A percentile compares a stretch with the other conserved stretches of the same genome.
Conservation (phyloP, 108 stramenopile genomes). For the Cylindrotheca fusiformis region DNA sequence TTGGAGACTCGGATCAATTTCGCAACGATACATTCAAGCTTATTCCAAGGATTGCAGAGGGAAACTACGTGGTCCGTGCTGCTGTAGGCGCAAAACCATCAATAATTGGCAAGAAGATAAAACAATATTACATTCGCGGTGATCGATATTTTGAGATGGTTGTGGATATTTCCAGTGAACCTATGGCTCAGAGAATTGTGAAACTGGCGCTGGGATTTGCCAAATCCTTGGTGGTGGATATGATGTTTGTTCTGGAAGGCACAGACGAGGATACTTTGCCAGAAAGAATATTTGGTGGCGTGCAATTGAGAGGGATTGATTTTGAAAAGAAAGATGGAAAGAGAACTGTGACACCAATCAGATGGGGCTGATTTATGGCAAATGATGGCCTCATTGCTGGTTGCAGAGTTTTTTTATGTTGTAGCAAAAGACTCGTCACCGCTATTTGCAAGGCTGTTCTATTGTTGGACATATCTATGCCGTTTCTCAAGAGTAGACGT, state of each 20-base stretch:
- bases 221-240: conserved; percentile 83
- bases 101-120: conserved; percentile 89
- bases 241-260: conserved; percentile 89
- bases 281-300: conserved; percentile 80
- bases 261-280: conserved; percentile 76
- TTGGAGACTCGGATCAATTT: conserved; percentile 65
- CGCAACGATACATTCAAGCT: conserved; percentile 87
- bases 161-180: conserved; percentile 81
- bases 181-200: conserved; percentile 72
- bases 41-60: conserved; percentile 89
- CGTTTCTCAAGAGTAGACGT: too few relatives aligned
- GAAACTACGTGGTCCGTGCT: conserved; percentile 87
- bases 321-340: conserved; percentile 52
- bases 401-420: too few relatives aligned
- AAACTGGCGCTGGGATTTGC: conserved; percentile 77
- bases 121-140: conserved; percentile 72
- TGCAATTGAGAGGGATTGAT: conserved; percentile 64
- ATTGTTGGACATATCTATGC: too few relatives aligned
- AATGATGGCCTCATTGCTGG: too few relatives aligned
- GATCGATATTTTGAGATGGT: conserved; percentile 89
- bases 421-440: too few relatives aligned
- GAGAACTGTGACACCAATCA: too few relatives aligned
- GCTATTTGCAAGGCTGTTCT: too few relatives aligned
- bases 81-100: conserved; percentile 91
- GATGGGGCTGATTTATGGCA: too few relatives aligned